Evolutionary conservation across 2,329 filamentous ascomycete species (phyloP).

Genomic region (Penicillium sp.): DNA sequence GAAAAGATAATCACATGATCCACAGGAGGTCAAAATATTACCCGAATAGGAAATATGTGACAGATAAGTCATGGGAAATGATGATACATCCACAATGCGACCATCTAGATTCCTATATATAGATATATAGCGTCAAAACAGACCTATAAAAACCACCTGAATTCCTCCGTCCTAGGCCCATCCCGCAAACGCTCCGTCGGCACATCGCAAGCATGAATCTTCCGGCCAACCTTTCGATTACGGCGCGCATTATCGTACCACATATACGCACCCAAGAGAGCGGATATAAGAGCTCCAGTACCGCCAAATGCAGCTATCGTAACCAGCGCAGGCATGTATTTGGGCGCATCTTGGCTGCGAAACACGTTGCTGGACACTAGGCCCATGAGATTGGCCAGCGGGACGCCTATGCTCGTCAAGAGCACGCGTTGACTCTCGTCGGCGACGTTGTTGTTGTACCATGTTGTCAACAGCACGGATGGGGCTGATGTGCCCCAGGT

Average conservation of each 20-base stretch:
- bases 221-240: constrained; percentile 54
- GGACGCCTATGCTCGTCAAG: constrained; percentile 68
- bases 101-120: too few species aligned
- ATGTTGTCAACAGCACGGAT: constrained; percentile 61
- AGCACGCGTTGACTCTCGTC: constrained; percentile 69
- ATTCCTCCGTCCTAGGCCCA: constrained; percentile 52
- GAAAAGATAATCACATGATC: too few species aligned
- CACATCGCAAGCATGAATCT: constrained; percentile 53
- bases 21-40: too few species aligned
- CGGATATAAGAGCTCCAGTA: constrained; percentile 53
- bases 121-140: not conserved
- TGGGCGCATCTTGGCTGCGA: constrained; percentile 58
- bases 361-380: constrained; percentile 68
- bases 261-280: constrained; percentile 61
- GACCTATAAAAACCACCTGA: constrained; percentile 54
- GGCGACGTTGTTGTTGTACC: constrained; percentile 81
- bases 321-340: constrained; percentile 63
- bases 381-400: constrained; percentile 73
- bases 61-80: too few species aligned
- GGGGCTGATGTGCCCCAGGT: constrained; percentile 74
- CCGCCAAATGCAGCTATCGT: constrained; percentile 54
- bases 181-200: constrained; percentile 55
- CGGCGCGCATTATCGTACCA: constrained; percentile 60
- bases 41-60: too few species aligned
- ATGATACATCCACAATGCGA: too few species aligned